Percentiles rank a stretch among this genome's conserved stretches.
phyloP scores from a whole-genome alignment of 2,329 filamentous ascomycete species.

The Hypoxylon sp. region DNA sequence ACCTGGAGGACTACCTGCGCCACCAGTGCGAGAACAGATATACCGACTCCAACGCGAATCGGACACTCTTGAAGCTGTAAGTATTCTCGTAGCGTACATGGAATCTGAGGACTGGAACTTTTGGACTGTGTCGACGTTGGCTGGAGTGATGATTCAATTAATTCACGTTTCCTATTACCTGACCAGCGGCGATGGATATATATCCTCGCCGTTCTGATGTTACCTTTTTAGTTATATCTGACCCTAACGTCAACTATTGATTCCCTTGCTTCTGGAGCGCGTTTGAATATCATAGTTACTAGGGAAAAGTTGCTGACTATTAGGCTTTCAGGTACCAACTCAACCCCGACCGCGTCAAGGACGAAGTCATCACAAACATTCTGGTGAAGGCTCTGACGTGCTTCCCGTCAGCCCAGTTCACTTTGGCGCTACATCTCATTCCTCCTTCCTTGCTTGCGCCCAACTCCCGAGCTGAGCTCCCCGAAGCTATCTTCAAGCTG shows the following conservation, averaged over 20 bases:
- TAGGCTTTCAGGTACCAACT: slow-evolving; percentile 83
- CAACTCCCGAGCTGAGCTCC: slow-evolving; percentile 70
- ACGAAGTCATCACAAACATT: slow-evolving; percentile 98
- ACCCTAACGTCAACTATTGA: slow-evolving; percentile 46
- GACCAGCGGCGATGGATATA: slow-evolving; percentile 67
- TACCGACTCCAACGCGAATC: slow-evolving; percentile 95
- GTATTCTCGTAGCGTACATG: slow-evolving; percentile 52
- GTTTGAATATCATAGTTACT: background rate
- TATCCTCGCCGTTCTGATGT: slow-evolving; percentile 70
- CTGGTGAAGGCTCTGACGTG: slow-evolving; percentile 97
- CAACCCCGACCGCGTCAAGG: slow-evolving; percentile 96
- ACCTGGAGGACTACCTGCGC: slow-evolving; percentile 93
- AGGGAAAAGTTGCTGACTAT: slow-evolving; percentile 17
- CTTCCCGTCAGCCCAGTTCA: slow-evolving; percentile 96
- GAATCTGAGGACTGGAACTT: slow-evolving; percentile 1
- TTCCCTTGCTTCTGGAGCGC: background rate
- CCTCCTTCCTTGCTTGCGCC: slow-evolving; percentile 79
- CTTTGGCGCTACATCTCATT: slow-evolving; percentile 91
- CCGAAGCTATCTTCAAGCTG: slow-evolving; percentile 91
- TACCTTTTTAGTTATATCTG: slow-evolving; percentile 78
- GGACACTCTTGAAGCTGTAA: slow-evolving; percentile 96
- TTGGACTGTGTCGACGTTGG: slow-evolving; percentile 17
- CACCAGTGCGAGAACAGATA: slow-evolving; percentile 95
- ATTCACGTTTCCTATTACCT: slow-evolving; percentile 99
- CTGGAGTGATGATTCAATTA: slow-evolving; percentile 74